phyloP scores from a whole-genome alignment of 257 asterid species.

The Solanum piurae region DNA sequence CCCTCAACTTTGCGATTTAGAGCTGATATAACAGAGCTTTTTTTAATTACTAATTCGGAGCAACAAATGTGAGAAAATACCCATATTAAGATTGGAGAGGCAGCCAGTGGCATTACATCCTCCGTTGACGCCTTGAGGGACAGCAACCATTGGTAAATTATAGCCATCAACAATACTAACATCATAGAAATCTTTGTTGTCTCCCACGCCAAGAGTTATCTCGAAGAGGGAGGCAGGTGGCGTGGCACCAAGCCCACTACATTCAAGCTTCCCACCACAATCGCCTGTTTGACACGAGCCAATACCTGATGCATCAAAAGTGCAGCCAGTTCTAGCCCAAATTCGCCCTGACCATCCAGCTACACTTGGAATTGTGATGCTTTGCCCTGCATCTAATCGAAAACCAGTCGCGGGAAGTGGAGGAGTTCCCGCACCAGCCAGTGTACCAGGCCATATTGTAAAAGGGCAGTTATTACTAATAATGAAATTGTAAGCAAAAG shows the following conservation, averaged over 20 bases:
- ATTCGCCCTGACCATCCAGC: conserved; percentile 86
- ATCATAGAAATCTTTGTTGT: conserved; percentile 54
- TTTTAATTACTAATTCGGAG: background rate
- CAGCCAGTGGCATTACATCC: conserved; percentile 76
- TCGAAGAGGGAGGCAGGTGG: conserved; percentile 82
- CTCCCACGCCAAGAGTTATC: conserved; percentile 65
- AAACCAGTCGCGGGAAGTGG: conserved; percentile 65
- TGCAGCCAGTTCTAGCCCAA: conserved; percentile 88
- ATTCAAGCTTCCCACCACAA: conserved; percentile 66
- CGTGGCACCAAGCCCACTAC: conserved; percentile 58
- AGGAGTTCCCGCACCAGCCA: conserved; percentile 65
- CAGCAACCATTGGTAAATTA: conserved; percentile 54
- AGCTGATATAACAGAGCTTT: background rate
- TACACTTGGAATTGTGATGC: conserved; percentile 29
- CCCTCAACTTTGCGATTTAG: too few relatives aligned
- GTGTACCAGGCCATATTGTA: conserved; percentile 78
- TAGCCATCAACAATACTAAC: conserved; percentile 80
- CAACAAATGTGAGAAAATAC: conserved; percentile 11
- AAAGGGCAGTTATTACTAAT: conserved; percentile 52
- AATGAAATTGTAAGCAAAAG: conserved; percentile 37
- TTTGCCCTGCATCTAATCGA: conserved; percentile 46
- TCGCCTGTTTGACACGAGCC: conserved; percentile 83
- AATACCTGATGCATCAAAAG: conserved; percentile 43
- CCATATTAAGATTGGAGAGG: conserved; percentile 54
- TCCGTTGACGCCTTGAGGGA: conserved; percentile 40